Conservation (phyloP, 148 eudicot species). For the Amaranthus cruentus region DNA sequence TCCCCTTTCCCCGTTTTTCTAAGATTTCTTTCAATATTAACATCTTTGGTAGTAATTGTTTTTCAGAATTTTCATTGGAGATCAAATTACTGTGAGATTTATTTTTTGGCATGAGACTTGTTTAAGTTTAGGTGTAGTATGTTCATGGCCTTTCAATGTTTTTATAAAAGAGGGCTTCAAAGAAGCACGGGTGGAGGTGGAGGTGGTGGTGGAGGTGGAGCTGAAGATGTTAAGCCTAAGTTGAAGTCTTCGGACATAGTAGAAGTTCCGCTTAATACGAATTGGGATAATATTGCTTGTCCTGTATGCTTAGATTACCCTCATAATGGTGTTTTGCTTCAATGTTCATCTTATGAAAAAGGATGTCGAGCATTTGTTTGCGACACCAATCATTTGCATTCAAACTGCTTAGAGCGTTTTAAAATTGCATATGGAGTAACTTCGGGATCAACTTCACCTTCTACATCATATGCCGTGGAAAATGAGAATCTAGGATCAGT, state of each 20-base stretch:
- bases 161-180: constrained; percentile 38
- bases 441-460: constrained; percentile 39
- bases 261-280: constrained; percentile 45
- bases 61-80: constrained; percentile 12
- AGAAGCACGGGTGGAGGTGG: constrained; percentile 18
- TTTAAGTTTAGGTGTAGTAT: constrained; percentile 19
- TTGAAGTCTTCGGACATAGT: constrained; percentile 34
- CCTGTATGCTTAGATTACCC: constrained; percentile 94
- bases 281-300: constrained; percentile 71
- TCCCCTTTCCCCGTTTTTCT: neutral
- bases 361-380: constrained; percentile 91
- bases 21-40: neutral
- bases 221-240: constrained; percentile 27
- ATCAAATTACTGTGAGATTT: constrained; percentile 7
- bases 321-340: constrained; percentile 87
- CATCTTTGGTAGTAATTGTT: constrained; percentile 6
- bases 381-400: constrained; percentile 86
- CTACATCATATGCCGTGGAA: constrained; percentile 25
- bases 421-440: constrained; percentile 65
- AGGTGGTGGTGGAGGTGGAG: too few species aligned
- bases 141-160: constrained; percentile 45
- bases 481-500: constrained; percentile 26
- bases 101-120: constrained; percentile 14
- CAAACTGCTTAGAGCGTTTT: constrained; percentile 90
- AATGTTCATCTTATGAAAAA: constrained; percentile 77